These are phyloP conservation scores for Pseudogymnoascus verrucosus DNA, from an alignment of 2,329 filamentous ascomycete genomes.

Conservation along the genomic window DNA sequence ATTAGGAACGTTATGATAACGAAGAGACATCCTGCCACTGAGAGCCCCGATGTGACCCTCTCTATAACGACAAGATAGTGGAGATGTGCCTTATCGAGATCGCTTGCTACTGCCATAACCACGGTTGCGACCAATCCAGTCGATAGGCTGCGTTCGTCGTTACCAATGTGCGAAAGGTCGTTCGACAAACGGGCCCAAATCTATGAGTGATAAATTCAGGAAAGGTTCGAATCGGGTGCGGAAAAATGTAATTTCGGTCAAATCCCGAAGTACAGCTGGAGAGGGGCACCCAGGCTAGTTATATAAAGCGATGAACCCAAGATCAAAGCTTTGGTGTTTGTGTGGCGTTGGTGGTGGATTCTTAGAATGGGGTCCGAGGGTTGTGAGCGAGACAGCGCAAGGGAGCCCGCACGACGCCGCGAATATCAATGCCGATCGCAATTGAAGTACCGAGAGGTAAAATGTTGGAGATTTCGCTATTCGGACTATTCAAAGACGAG, in stretches of 20 bases:
- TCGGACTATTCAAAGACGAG: not conserved
- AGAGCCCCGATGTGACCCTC: conserved; percentile 61
- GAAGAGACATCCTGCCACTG: conserved; percentile 61
- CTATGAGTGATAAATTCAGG: not conserved
- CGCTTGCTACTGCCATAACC: not conserved
- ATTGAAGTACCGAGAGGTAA: not conserved
- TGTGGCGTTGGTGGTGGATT: conserved; percentile 3
- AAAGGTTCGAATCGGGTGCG: not conserved
- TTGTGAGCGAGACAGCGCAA: not conserved
- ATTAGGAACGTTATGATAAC: conserved; percentile 62
- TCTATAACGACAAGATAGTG: conserved; percentile 54
- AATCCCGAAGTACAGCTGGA: not conserved
- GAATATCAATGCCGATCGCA: not conserved
- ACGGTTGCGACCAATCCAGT: not conserved
- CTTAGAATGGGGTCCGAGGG: conserved; percentile 4
- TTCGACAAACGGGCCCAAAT: not conserved
- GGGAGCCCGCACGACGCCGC: not conserved
- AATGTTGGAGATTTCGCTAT: not conserved
- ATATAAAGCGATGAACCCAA: not conserved
- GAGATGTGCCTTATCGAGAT: conserved; percentile 30
- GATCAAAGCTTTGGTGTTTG: not conserved
- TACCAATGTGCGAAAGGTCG: not conserved
- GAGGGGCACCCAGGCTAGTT: not conserved
- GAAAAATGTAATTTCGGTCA: not conserved
- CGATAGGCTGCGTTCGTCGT: not conserved